These are phyloP conservation scores for Rusavskia elegans DNA, from an alignment of 495 filamentous ascomycete species.

Conservation along the genomic window DNA sequence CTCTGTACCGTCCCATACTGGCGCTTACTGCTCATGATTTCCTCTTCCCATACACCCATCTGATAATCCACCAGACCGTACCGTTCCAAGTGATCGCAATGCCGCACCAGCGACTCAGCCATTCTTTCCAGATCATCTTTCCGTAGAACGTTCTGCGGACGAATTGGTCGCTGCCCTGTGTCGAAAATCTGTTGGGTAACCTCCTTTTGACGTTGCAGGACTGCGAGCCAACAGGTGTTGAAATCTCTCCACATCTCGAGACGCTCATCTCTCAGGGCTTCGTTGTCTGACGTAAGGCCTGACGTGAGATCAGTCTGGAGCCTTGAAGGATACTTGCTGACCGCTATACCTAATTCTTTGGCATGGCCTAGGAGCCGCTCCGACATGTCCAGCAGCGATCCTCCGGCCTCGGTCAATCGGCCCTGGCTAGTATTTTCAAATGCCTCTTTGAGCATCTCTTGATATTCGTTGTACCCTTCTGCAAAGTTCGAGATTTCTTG, in stretches of 20 bases:
- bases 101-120: conserved; percentile 61
- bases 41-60: conserved; percentile 91
- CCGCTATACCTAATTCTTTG: conserved; percentile 61
- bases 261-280: conserved; percentile 48
- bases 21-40: conserved; percentile 52
- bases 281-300: conserved; percentile 66
- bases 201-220: conserved; percentile 78
- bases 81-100: conserved; percentile 75
- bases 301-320: conserved; percentile 13
- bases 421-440: conserved; percentile 63
- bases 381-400: conserved; percentile 60
- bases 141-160: conserved; percentile 48
- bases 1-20: conserved; percentile 7
- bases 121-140: conserved; percentile 58
- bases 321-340: neutral
- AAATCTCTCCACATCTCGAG: conserved; percentile 86
- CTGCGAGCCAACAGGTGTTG: conserved; percentile 82
- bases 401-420: conserved; percentile 55
- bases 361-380: conserved; percentile 75
- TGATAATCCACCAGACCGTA: conserved; percentile 93
- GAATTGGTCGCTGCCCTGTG: conserved; percentile 39
- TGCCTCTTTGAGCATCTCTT: conserved; percentile 51
- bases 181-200: conserved; percentile 43
- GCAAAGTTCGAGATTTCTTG: conserved; percentile 27
- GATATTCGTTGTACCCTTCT: conserved; percentile 60